These are phyloP conservation scores for Daldinia bambusicola DNA, from an alignment of 495 filamentous ascomycete species.

Conservation along the genomic window DNA sequence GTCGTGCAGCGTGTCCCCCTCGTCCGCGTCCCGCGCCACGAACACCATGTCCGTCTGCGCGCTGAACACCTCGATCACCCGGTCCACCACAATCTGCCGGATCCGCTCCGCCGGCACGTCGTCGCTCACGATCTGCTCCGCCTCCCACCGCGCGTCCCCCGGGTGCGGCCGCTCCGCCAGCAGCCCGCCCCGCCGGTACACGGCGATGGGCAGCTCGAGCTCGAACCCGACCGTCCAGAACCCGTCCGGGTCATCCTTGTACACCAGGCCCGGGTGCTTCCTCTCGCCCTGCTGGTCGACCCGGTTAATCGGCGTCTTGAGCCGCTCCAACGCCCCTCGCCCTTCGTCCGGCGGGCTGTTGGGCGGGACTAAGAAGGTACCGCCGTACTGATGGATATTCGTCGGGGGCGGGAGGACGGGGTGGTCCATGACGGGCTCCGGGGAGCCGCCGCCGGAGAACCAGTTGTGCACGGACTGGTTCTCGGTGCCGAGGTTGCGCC, in stretches of 20 bases:
- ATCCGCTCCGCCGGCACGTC: not conserved
- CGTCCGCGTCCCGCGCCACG: constrained; percentile 13
- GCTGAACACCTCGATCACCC: constrained; percentile 14
- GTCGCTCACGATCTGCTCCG: not conserved
- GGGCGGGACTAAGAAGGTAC: too few relatives aligned
- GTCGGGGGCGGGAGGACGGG: too few relatives aligned
- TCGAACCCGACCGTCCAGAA: constrained; percentile 27
- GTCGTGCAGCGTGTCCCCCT: not conserved
- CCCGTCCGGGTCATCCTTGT: not conserved
- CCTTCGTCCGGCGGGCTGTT: not conserved
- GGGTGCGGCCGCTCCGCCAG: not conserved
- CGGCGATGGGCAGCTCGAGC: constrained; percentile 30
- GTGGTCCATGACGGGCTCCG: too few relatives aligned
- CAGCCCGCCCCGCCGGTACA: not conserved
- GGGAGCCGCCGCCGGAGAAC: too few relatives aligned
- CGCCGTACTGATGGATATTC: too few relatives aligned
- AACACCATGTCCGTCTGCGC: constrained; percentile 18
- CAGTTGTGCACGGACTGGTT: not conserved
- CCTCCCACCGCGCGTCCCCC: constrained; percentile 8
- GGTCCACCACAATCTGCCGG: not conserved
- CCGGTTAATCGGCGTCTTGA: not conserved
- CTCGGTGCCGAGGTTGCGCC: not conserved
- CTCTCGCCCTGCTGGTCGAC: too few relatives aligned
- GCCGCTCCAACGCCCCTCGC: not conserved
- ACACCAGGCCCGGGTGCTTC: not conserved